These are phyloP conservation scores for Melampsora larici-populina DNA, from an alignment of 1,284 basidiomycete genomes.

Conservation along the genomic window DNA sequence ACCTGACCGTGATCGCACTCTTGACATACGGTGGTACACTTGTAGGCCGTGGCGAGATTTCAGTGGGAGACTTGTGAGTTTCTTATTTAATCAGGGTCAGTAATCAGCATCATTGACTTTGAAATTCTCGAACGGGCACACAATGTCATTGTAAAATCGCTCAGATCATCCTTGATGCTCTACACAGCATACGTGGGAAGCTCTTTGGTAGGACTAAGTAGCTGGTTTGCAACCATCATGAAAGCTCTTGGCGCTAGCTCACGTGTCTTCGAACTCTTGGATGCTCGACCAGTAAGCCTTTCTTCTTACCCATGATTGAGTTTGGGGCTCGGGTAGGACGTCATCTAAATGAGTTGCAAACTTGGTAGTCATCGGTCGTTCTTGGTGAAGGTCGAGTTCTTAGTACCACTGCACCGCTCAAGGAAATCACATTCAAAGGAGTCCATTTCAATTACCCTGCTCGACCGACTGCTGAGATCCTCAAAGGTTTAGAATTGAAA, in stretches of 20 bases:
- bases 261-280: slow-evolving; percentile 88
- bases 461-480: slow-evolving; percentile 69
- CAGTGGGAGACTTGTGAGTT: slow-evolving; percentile 77
- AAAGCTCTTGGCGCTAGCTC: slow-evolving; percentile 84
- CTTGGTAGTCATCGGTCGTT: slow-evolving; percentile 64
- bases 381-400: slow-evolving; percentile 57
- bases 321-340: slow-evolving; percentile 32
- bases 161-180: slow-evolving; percentile 67
- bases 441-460: slow-evolving; percentile 83
- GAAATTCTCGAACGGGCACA: neutral
- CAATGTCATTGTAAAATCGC: slow-evolving; percentile 7
- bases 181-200: slow-evolving; percentile 88
- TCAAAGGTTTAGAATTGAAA: slow-evolving; percentile 73
- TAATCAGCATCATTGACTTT: neutral
- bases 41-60: slow-evolving; percentile 79
- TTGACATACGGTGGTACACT: slow-evolving; percentile 91
- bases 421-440: slow-evolving; percentile 72
- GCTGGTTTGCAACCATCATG: slow-evolving; percentile 57
- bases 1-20: slow-evolving; percentile 81
- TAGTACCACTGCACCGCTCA: slow-evolving; percentile 55
- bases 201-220: slow-evolving; percentile 55
- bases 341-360: slow-evolving; percentile 42
- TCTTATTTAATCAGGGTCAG: neutral
- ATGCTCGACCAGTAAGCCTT: slow-evolving; percentile 56
- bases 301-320: slow-evolving; percentile 32